Base-by-base conservation (phyloP, 108 stramenopile genomes). In the Nitzschia putrida region DNA sequence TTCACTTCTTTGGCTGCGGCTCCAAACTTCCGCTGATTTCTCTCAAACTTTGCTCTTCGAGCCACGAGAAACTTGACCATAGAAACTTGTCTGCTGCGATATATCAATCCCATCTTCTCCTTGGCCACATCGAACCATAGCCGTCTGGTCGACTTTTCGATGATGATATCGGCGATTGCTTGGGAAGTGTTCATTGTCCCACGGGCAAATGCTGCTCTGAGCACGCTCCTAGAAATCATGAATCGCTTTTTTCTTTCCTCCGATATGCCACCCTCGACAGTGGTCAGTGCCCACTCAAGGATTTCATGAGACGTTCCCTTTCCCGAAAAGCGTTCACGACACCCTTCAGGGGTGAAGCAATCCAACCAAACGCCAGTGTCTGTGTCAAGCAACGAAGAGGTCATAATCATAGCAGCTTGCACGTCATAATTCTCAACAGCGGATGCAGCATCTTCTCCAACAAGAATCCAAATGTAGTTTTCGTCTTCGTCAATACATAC, bases 401-500 rank as follows among this genome's bases (percentile, higher is more conserved):
- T 51, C 5, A 56, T 24, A 8, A 22, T 39, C 39, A 60, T 51
- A 14, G 55, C 58, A 7, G 53, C 34, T 49, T 58, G 57, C 13
- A 70, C 40, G 18, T 60, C 58, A 38, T 56, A 70, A 37, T 51
- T 51, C 50, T 70, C 69, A 14, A 57, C 57, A 13, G 26, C 7
- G 7, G 47, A 38, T 4, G 22, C 21, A 14, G 69, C 42, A 29
- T 59, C 57, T 60, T 70, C 50, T 38, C 69, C 69, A 26, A 41
- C 29, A 3, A 70, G 21, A 9, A 70, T 18, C 69, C 69, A 70
- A 11, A 50, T 14, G 29, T 59, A 56, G 14, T 22, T 50, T 10
- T 70, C 55, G 58, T 70, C 69, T 52, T 70, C 57, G 18, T 70
- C 69, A 10, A 70, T 59, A 16, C 29, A 60, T 29, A 51, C 10